These are phyloP conservation scores for Uronychia binucleata DNA, from an alignment of 73 alveolate species.

Conservation along the genomic window DNA sequence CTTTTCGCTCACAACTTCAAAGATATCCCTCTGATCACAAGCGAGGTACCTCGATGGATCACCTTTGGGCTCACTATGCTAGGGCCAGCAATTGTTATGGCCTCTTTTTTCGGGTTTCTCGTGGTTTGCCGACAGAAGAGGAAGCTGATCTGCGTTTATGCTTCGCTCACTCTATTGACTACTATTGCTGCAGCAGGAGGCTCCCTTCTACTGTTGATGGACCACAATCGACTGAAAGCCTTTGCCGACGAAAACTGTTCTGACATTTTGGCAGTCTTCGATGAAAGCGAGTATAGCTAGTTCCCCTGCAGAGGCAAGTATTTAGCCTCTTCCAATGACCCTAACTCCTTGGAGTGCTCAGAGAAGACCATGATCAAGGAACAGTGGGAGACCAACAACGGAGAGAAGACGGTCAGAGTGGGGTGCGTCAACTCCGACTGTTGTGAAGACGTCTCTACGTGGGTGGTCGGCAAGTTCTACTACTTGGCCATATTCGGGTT, in stretches of 20 bases:
- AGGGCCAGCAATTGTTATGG: background rate
- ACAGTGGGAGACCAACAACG: background rate
- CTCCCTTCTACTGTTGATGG: background rate
- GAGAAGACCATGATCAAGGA: background rate
- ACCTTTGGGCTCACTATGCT: background rate
- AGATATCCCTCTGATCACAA: background rate
- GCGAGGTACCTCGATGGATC: background rate
- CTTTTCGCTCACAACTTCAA: background rate
- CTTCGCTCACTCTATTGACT: background rate
- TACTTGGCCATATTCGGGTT: conserved; percentile 9
- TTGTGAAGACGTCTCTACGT: background rate
- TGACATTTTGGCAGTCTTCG: background rate
- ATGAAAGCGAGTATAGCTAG: background rate
- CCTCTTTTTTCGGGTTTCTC: background rate
- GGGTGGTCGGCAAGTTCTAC: background rate
- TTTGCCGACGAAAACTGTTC: background rate
- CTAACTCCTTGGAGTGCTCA: background rate
- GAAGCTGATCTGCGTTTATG: background rate
- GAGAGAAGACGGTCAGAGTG: background rate
- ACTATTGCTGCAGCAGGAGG: background rate
- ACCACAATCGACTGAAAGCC: background rate
- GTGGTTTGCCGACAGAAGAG: background rate
- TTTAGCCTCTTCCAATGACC: background rate
- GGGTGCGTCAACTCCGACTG: conserved; percentile 10
- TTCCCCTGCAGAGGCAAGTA: background rate